Conservation (phyloP, 352 stramenopile species). For the Globisporangium spinosum region DNA sequence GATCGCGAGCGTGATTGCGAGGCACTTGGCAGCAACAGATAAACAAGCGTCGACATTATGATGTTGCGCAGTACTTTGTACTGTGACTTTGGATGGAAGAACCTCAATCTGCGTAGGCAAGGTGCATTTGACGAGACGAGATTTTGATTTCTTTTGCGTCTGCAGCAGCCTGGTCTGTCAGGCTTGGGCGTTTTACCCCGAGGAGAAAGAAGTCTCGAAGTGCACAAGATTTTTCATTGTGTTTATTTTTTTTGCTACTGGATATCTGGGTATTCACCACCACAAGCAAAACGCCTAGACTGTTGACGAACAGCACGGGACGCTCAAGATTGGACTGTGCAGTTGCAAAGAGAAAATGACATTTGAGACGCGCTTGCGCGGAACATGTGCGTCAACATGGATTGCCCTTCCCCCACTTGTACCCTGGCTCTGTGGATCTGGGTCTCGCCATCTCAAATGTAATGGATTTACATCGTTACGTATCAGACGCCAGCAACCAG, state of each 20-base stretch:
- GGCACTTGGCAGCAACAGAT: neutral
- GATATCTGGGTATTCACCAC: neutral
- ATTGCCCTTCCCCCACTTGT: neutral
- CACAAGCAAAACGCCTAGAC: neutral
- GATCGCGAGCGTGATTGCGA: neutral
- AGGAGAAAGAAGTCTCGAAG: neutral
- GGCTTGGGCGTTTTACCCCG: neutral
- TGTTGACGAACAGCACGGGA: neutral
- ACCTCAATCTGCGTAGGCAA: neutral
- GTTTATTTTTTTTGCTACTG: neutral
- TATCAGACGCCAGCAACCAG: neutral
- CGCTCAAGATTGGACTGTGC: too few relatives aligned
- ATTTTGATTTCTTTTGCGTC: neutral
- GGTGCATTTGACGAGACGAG: neutral
- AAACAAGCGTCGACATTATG: neutral
- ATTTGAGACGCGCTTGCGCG: neutral
- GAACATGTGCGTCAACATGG: too few relatives aligned
- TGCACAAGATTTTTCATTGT: neutral
- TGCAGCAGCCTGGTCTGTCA: neutral
- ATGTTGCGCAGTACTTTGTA: neutral
- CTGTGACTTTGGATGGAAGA: neutral
- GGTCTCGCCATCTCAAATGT: neutral
- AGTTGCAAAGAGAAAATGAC: neutral
- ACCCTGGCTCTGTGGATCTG: neutral
- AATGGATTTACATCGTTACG: neutral